Conservation (phyloP, 495 filamentous ascomycete species). For the Tuber borchii region DNA sequence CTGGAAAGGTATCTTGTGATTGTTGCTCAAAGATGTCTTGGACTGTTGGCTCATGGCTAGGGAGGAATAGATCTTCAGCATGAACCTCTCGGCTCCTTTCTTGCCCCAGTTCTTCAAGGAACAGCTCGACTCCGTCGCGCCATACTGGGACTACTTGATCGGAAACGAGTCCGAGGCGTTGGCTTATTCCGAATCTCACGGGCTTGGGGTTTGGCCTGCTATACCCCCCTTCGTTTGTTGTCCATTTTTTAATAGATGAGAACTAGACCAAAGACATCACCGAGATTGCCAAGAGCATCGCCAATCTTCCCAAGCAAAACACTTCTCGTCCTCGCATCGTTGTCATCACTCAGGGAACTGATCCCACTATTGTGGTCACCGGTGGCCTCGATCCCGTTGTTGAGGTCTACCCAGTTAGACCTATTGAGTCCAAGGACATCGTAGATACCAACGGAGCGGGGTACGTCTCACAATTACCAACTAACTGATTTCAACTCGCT, state of each 20-base stretch:
- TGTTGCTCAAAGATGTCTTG: background rate
- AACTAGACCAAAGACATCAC: slow-evolving; percentile 63
- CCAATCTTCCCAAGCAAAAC: slow-evolving; percentile 86
- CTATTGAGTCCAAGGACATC: slow-evolving; percentile 66
- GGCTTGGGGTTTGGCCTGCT: slow-evolving; percentile 45
- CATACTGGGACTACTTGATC: slow-evolving; percentile 93
- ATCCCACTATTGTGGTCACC: slow-evolving; percentile 74
- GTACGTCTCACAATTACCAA: slow-evolving; percentile 45
- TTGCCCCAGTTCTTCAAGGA: slow-evolving; percentile 98
- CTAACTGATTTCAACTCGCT: slow-evolving; percentile 14
- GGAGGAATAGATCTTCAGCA: slow-evolving; percentile 59
- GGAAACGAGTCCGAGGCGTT: slow-evolving; percentile 94
- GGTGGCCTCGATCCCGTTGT: slow-evolving; percentile 58
- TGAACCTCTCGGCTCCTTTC: slow-evolving; percentile 90
- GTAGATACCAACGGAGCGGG: slow-evolving; percentile 93
- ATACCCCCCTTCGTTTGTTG: slow-evolving; percentile 13
- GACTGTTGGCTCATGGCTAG: background rate
- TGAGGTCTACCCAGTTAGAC: slow-evolving; percentile 71
- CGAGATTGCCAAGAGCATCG: slow-evolving; percentile 79
- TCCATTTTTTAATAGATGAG: slow-evolving; percentile 25
- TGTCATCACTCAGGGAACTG: slow-evolving; percentile 89
- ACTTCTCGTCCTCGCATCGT: slow-evolving; percentile 67
- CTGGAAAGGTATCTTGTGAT: slow-evolving; percentile 63
- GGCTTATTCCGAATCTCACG: slow-evolving; percentile 74
- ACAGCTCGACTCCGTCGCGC: slow-evolving; percentile 70